Evolutionary conservation across 2,329 filamentous ascomycete species (phyloP), one percentile per base, ranked within the genome.

Genomic region (Phialophora expanda): DNA sequence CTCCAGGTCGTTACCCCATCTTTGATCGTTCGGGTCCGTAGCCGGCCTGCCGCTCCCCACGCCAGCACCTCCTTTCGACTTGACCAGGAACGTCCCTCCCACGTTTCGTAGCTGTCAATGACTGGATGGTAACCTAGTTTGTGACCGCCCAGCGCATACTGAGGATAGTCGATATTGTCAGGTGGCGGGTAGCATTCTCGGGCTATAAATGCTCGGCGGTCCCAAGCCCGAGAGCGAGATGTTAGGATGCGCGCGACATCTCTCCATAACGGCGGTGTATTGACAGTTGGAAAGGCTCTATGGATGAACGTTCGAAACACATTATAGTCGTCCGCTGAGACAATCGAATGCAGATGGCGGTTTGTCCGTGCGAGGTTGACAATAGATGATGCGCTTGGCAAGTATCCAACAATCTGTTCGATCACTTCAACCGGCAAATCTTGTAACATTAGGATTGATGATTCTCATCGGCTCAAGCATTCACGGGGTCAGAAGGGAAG

Each of bases 21-120:
- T 61, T 82, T 77, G 70, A 81, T 83, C 11, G 81, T 77, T 22
- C 84, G 78, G 64, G 87, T 67, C 4, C 84, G 76, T 9, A 89
- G 73, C 64, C 86, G 81, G 1, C 86, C 83, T 0, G 85, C 87
- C 12, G 86, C 86, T 60, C 86, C 86, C 82, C 85, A 88, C 2
- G 82, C 84, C 7, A 89, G 74, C 0, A 86, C 81, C 72, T 89
- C 86, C 70, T 80, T 82, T 69, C 84, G 78, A 28, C 44, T 83
- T 55, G 76, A 74, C 82, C 82, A 85, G 64, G 75, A 76, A 1
- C 75, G 75, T 2, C 78, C 79, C 50, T 77, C 79, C 77, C 80
- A 81, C n/a, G 78, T 75, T 70, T 87, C 85, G 70, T 86, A 86
- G 64, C 84, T 85, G 71, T 87, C 84, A 56, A 88, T 80, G 50